Conservation (phyloP, 768 basidiomycete genomes). For the Lactifluus hygrophoroides region DNA sequence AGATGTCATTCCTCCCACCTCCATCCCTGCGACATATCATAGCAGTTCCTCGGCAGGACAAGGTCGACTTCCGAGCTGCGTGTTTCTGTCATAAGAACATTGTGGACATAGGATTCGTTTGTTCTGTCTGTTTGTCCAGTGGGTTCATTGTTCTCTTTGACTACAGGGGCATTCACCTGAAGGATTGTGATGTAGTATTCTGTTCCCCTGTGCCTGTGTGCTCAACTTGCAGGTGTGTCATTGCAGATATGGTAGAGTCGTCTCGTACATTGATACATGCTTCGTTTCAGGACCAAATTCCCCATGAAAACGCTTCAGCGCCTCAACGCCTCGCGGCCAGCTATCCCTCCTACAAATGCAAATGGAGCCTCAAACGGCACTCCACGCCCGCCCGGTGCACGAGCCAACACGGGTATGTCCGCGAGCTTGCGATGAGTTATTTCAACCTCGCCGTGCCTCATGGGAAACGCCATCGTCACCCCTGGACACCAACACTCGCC, state of each 20-base stretch:
- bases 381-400: conserved; percentile 12
- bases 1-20: conserved; percentile 82
- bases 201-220: conserved; percentile 91
- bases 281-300: conserved; percentile 73
- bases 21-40: conserved; percentile 66
- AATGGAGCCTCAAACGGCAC: conserved; percentile 16
- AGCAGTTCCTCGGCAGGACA: conserved; percentile 86
- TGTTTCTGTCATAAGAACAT: conserved; percentile 99
- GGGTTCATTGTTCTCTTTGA: conserved; percentile 26
- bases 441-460: neutral
- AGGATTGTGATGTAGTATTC: conserved; percentile 51
- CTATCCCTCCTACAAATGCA: conserved; percentile 14
- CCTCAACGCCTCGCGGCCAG: conserved; percentile 47
- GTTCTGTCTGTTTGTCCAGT: conserved; percentile 97
- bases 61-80: conserved; percentile 92
- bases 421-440: conserved; percentile 16
- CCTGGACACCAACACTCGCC: neutral
- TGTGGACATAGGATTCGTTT: conserved; percentile 94
- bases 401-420: conserved; percentile 13
- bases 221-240: conserved; percentile 79
- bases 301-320: conserved; percentile 87
- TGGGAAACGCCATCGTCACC: neutral
- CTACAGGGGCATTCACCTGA: neutral
- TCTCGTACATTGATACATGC: neutral
- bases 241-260: neutral